Percentiles rank a stretch among this genome's conserved stretches.
Evolutionary conservation across 2,329 filamentous ascomycete genomes (phyloP).

Genomic region (Juglanconis oblonga): DNA sequence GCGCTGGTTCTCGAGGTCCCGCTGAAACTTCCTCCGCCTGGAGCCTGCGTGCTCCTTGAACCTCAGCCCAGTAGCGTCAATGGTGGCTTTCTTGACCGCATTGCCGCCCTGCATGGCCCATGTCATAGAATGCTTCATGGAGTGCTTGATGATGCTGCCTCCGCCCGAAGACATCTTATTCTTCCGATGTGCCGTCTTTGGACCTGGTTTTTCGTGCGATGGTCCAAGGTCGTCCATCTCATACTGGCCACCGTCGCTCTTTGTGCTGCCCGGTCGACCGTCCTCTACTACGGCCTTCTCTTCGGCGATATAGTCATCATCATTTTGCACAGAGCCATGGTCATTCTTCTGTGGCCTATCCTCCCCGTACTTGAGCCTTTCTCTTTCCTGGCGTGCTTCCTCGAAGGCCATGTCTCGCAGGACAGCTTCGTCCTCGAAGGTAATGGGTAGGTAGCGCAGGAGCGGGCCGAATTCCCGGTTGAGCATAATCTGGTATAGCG

Average conservation of each 20-base stretch:
- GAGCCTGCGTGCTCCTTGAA: constrained; percentile 45
- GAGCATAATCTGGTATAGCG: constrained; percentile 74
- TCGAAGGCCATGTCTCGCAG: constrained; percentile 88
- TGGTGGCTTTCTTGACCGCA: constrained; percentile 44
- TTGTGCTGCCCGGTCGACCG: constrained; percentile 23
- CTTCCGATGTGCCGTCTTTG: constrained; percentile 13
- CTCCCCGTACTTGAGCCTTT: constrained; percentile 31
- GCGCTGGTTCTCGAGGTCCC: constrained; percentile 69
- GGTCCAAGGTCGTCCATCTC: constrained; percentile 32
- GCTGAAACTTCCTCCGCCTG: constrained; percentile 45
- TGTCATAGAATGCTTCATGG: constrained; percentile 39
- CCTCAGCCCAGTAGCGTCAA: constrained; percentile 38
- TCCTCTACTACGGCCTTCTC: constrained; percentile 14
- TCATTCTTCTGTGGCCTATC: constrained; percentile 32
- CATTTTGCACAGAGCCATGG: constrained; percentile 34
- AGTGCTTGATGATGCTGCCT: constrained; percentile 12
- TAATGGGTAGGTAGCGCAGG: constrained; percentile 87
- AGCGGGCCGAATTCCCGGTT: constrained; percentile 83
- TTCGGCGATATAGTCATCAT: constrained; percentile 29
- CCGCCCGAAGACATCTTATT: constrained; percentile 10
- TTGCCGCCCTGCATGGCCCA: constrained; percentile 49
- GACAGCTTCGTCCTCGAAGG: constrained; percentile 91
- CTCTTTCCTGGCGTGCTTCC: constrained; percentile 53
- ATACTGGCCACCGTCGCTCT: constrained; percentile 23
- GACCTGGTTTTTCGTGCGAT: background rate